Evolutionary conservation across 805 yeast genomes (phyloP), one percentile per base, ranked within the genome.

Genomic region (Candida caryicola): DNA sequence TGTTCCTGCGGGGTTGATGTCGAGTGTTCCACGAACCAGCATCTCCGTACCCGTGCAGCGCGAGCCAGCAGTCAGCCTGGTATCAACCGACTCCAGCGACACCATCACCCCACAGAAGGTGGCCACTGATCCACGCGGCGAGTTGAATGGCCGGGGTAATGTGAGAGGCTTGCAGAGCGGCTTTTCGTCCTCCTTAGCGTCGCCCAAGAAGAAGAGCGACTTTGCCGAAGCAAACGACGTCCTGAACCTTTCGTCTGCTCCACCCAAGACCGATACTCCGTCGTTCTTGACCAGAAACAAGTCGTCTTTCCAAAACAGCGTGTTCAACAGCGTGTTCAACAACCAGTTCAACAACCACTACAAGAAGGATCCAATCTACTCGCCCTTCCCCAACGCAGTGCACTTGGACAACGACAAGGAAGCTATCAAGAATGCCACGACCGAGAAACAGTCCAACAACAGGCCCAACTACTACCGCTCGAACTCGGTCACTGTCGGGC

Each of bases 331-430:
- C 14, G 37, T 43, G 29, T 44, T 41, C 21, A 45, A 59, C 36
- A 46, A 51, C 43, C 57, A 53, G 29, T 71, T 57, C 55, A 66
- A 63, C 29, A 74, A 74, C 42, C 79, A 75, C 44, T 73, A 73
- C 50, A 62, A 62, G 34, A 73, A 69, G 39, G 69, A 82, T 54
- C 69, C 66, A n/a, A 47, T 54, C 5, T 45, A 51, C 23, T 50
- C 52, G n/a, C 71, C 74, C 13, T 66, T 69, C 41, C 72, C 73
- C 2, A 53, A 57, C 26, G 64, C 73, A 1, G 46, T 58, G 18
- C 75, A 69, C 51, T 50, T 62, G 38, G 69, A 62, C 25, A 51
- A 51, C 18, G 72, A 64, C 39, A 56, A 54, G 25, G 62, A 60
- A 27, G 54, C 58, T 27, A 45, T 41, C 7, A 29, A 41, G 5